Conservation (phyloP, 192 early-diverging fungal genomes). For the Backusella luteola region DNA sequence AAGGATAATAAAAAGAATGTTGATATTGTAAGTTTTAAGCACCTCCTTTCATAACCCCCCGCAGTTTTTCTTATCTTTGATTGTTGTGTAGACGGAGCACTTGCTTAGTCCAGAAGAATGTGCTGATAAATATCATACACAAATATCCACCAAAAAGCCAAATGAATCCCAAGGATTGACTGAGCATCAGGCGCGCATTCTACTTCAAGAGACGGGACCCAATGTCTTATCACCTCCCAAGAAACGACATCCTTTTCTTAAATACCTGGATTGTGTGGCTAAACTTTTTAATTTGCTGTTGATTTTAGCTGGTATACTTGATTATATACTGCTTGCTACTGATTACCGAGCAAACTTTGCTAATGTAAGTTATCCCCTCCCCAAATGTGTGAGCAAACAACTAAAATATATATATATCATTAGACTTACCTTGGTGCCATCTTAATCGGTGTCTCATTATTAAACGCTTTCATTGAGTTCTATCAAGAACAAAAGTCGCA, state of each 20-base stretch:
- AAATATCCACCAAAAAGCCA: constrained; percentile 60
- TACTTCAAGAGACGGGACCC: constrained; percentile 71
- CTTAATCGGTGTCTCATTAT: constrained; percentile 80
- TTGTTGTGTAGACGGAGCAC: constrained; percentile 46
- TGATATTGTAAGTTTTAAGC: constrained; percentile 49
- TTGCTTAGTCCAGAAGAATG: constrained; percentile 43
- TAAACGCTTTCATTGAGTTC: constrained; percentile 93
- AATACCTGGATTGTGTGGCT: constrained; percentile 72
- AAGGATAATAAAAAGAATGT: constrained; percentile 34
- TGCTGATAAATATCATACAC: constrained; percentile 38
- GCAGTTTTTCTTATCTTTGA: background rate
- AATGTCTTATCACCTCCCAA: constrained; percentile 90
- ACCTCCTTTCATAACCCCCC: background rate
- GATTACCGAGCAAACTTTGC: constrained; percentile 72
- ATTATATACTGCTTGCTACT: constrained; percentile 79
- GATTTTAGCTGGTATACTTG: constrained; percentile 75
- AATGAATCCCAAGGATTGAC: constrained; percentile 70
- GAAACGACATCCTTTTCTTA: constrained; percentile 69
- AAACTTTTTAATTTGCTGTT: constrained; percentile 91
- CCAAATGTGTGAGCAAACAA: background rate
- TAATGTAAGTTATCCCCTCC: constrained; percentile 56
- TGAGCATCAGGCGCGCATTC: constrained; percentile 55
- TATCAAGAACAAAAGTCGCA: constrained; percentile 91
- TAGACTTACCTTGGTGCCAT: constrained; percentile 90
- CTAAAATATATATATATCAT: background rate